Base-by-base conservation (phyloP, 225 moss, liverwort and hornwort species). In the Ulota crispa region DNA sequence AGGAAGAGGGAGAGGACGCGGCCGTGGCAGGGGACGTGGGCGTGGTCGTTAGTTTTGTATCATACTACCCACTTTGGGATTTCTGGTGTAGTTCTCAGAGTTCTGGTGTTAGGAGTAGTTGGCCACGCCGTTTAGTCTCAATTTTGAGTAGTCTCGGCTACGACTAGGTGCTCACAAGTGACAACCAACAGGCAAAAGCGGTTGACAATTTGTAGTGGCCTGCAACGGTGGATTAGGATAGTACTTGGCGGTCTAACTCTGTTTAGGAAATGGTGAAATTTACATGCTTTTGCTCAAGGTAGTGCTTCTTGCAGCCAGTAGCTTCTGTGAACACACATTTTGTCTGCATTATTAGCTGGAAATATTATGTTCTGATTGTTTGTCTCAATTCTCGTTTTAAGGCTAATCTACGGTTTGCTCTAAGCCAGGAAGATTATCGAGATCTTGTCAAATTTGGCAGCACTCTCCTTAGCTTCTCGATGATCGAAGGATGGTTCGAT, bases 11-110 rank as follows among this genome's bases (percentile, higher is more conserved):
- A 72, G 90, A 84, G 90, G 90, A 23, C 84, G 90, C 42, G 90
- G 90, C 78, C 90, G 90, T 68, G 90, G 90, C 73, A 90, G 90
- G 88, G 90, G 90, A 63, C 90, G 90, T 84, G 90, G 90, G 68
- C 90, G 90, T 75, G 90, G 90, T 55, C 88, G 90, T 68, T 90
- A 90, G 61, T n/a, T 77, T 73, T 84, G 76, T 80, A 80, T 24
- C 31, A 61, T 84, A 80, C 75, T 72, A 45, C 72, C 79, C 73
- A 73, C 37, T 78, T 16, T 21, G 72, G 79, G 66, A 47, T 87
- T 82, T 77, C 74, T 41, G 81, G 75, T 83, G 85, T 78, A 26
- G 71, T 81, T 74, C 75, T 78, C 77, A 85, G 80, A 68, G 79
- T 24, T 85, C 64, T 64, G 64, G 39, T 78, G 77, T 68, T 75